These are phyloP conservation scores for Effrenium voratum DNA, from an alignment of 73 alveolate genomes.

Conservation along the genomic window DNA sequence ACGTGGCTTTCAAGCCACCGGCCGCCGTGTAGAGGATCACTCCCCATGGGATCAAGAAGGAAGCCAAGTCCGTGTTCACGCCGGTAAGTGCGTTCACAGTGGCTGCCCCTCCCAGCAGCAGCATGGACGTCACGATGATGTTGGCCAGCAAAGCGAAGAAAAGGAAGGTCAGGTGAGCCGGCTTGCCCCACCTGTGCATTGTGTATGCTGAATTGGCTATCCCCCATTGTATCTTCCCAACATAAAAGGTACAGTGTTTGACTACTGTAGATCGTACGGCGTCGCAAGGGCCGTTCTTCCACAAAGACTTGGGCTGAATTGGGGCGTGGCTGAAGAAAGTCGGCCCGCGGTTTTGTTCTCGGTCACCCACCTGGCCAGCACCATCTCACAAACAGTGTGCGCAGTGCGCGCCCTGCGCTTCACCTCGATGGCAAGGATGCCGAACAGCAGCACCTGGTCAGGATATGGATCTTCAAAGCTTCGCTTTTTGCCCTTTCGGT, in stretches of 20 bases:
- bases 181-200: conserved; percentile 14
- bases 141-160: conserved; percentile 80
- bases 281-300: too few species aligned
- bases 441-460: conserved; percentile 61
- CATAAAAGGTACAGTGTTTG: too few species aligned
- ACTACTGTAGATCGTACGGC: too few species aligned
- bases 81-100: conserved; percentile 67
- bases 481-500: too few species aligned
- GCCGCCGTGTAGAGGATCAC: conserved; percentile 70
- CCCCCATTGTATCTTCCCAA: too few species aligned
- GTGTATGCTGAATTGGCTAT: too few species aligned
- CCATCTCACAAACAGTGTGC: conserved; percentile 87
- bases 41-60: conserved; percentile 87
- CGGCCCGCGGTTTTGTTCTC: too few species aligned
- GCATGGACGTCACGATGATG: conserved; percentile 81
- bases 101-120: conserved; percentile 83
- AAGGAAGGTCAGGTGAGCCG: conserved; percentile 63
- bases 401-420: conserved; percentile 58
- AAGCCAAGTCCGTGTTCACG: conserved; percentile 24
- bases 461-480: too few species aligned
- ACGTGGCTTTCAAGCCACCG: conserved; percentile 86
- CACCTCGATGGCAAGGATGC: conserved; percentile 74
- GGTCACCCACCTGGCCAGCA: conserved; percentile 63
- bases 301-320: too few species aligned
- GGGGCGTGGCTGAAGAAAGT: too few species aligned